phyloP scores from a whole-genome alignment of 2,329 filamentous ascomycete genomes.

The Aspergillus jensenii region DNA sequence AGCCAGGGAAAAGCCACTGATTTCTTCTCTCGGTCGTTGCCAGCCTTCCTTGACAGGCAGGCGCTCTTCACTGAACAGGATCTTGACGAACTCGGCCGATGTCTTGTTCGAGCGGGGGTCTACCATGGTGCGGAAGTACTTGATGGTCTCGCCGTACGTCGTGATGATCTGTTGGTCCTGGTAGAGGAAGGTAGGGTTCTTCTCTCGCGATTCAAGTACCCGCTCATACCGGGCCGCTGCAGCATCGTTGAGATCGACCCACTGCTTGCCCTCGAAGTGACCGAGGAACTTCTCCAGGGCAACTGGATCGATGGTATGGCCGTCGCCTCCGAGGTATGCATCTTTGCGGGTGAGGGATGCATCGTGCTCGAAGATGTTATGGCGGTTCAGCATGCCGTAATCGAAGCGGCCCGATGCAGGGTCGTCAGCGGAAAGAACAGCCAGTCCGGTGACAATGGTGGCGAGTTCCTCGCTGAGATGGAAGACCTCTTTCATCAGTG shows the following conservation, averaged over 20 bases:
- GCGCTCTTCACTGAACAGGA: slow-evolving; percentile 1
- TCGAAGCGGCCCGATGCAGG: background rate
- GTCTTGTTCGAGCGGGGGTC: slow-evolving; percentile 2
- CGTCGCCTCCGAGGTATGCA: background rate
- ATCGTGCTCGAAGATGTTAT: slow-evolving; percentile 6
- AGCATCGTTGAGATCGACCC: slow-evolving; percentile 6
- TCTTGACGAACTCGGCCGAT: background rate
- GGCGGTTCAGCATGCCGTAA: background rate
- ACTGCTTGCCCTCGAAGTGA: slow-evolving; percentile 2
- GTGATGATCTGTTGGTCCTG: slow-evolving; percentile 2
- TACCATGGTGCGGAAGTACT: slow-evolving; percentile 6
- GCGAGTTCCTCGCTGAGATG: slow-evolving; percentile 5
- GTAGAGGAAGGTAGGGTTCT: slow-evolving; percentile 2
- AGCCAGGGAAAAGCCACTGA: slow-evolving; percentile 1
- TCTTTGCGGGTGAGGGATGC: slow-evolving; percentile 5
- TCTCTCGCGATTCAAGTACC: background rate
- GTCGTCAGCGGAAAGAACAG: background rate
- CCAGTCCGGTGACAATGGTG: background rate
- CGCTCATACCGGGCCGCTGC: slow-evolving; percentile 1
- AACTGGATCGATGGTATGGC: background rate
- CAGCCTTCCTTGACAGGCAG: slow-evolving; percentile 4
- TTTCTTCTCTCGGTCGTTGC: background rate
- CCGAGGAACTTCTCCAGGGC: background rate
- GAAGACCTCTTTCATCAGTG: background rate
- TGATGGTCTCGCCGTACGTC: slow-evolving; percentile 1